phyloP scores from a whole-genome alignment of 306 rosid species.

The Cyamopsis tetragonoloba region DNA sequence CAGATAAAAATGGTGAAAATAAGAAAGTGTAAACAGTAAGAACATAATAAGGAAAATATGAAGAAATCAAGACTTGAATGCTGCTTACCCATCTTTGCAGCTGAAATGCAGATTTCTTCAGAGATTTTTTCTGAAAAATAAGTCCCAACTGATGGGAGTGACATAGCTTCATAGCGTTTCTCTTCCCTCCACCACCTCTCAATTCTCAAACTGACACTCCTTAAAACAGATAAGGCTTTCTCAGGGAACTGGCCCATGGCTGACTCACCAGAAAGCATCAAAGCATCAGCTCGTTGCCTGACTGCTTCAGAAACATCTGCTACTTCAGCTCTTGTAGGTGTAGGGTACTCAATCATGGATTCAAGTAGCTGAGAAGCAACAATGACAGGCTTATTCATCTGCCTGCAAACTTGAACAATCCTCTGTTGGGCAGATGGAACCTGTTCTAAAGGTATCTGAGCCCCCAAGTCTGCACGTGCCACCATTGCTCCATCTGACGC shows the following conservation, averaged over 20 bases:
- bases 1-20: background rate
- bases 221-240: slow-evolving; percentile 86
- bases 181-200: slow-evolving; percentile 99
- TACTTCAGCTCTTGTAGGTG: slow-evolving; percentile 98
- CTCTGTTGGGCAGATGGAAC: slow-evolving; percentile 94
- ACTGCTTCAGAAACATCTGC: slow-evolving; percentile 99
- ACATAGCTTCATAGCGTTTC: slow-evolving; percentile 79
- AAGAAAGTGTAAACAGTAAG: slow-evolving; percentile 14
- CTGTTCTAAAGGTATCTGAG: slow-evolving; percentile 96
- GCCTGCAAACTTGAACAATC: slow-evolving; percentile 93
- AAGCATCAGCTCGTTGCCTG: slow-evolving; percentile 96
- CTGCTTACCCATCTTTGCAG: slow-evolving; percentile 95
- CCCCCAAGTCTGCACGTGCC: slow-evolving; percentile 98
- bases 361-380: slow-evolving; percentile 99
- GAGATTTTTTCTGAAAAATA: slow-evolving; percentile 78
- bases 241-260: slow-evolving; percentile 99
- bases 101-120: slow-evolving; percentile 92
- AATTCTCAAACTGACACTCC: slow-evolving; percentile 95
- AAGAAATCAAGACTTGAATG: slow-evolving; percentile 17
- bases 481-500: slow-evolving; percentile 99
- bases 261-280: slow-evolving; percentile 99
- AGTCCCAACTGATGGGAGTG: slow-evolving; percentile 68
- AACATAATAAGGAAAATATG: slow-evolving; percentile 43
- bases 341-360: slow-evolving; percentile 98
- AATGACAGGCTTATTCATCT: slow-evolving; percentile 91